phyloP scores from a whole-genome alignment of 1,139 yeast species.

The Debaryomycetaceae sp. region DNA sequence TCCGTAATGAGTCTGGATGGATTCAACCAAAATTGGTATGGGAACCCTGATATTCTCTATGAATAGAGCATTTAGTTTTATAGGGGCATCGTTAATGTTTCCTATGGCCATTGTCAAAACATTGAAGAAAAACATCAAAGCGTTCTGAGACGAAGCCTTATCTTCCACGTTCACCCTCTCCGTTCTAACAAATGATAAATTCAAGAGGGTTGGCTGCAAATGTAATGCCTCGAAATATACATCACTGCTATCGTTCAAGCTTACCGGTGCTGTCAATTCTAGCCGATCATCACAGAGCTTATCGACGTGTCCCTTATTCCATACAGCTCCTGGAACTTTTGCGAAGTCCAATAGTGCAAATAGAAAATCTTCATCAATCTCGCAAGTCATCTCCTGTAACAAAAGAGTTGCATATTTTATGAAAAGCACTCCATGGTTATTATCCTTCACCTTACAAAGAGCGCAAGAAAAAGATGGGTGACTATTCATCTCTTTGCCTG shows the following conservation, averaged over 20 bases:
- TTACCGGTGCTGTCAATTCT: slow-evolving; percentile 68
- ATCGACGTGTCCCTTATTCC: slow-evolving; percentile 52
- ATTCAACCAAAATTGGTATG: slow-evolving; percentile 64
- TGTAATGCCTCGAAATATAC: slow-evolving; percentile 90
- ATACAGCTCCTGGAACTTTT: slow-evolving; percentile 66
- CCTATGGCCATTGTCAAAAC: slow-evolving; percentile 96
- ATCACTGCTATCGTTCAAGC: slow-evolving; percentile 60
- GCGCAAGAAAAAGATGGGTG: slow-evolving; percentile 93
- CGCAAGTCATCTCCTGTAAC: slow-evolving; percentile 87
- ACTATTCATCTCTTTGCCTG: slow-evolving; percentile 75
- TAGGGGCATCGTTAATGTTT: slow-evolving; percentile 95
- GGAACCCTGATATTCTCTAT: slow-evolving; percentile 91
- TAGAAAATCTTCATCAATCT: slow-evolving; percentile 90
- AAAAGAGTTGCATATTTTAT: slow-evolving; percentile 88
- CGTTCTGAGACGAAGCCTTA: slow-evolving; percentile 54
- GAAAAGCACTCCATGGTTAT: slow-evolving; percentile 83
- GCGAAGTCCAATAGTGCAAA: slow-evolving; percentile 79
- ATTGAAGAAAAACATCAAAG: slow-evolving; percentile 73
- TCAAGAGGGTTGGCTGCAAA: slow-evolving; percentile 85
- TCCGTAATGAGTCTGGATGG: slow-evolving; percentile 81
- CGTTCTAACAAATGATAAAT: slow-evolving; percentile 88
- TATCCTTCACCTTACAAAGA: slow-evolving; percentile 79
- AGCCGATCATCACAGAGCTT: slow-evolving; percentile 60
- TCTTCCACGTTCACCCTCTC: slow-evolving; percentile 66
- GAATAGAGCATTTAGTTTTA: slow-evolving; percentile 78